Percentiles rank a stretch among this genome's conserved stretches.
phyloP scores from a whole-genome alignment of 305 asterid species.

The Fraxinus velutina region DNA sequence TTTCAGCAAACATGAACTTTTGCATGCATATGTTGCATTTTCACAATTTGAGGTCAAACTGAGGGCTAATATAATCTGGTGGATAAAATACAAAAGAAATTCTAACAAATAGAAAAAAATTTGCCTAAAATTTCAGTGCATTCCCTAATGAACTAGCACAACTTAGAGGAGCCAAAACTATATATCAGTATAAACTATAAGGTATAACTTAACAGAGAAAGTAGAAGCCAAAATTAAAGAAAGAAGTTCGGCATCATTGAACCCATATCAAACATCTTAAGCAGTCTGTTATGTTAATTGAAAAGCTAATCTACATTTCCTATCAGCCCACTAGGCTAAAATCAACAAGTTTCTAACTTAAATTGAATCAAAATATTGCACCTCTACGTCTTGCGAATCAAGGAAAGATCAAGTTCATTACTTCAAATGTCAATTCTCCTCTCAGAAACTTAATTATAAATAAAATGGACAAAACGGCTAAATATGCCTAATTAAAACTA shows the following conservation, averaged over 20 bases:
- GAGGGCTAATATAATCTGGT: neutral
- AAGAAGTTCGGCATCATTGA: neutral
- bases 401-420: constrained; percentile 1
- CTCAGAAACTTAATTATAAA: neutral
- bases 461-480: neutral
- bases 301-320: neutral
- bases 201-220: neutral
- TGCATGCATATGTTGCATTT: neutral
- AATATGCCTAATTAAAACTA: neutral
- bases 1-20: neutral
- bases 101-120: neutral
- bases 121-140: neutral
- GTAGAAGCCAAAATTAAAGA: neutral
- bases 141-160: neutral
- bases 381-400: neutral
- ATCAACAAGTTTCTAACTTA: neutral
- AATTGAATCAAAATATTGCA: neutral
- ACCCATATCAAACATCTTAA: neutral
- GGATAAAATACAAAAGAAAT: neutral
- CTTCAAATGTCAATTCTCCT: constrained; percentile 6
- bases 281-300: neutral
- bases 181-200: neutral
- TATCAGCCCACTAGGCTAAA: neutral
- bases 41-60: neutral
- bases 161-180: neutral